Percentiles rank a stretch among this genome's conserved stretches.
Conservation (phyloP, 495 filamentous ascomycete species). For the Neurospora africana region DNA sequence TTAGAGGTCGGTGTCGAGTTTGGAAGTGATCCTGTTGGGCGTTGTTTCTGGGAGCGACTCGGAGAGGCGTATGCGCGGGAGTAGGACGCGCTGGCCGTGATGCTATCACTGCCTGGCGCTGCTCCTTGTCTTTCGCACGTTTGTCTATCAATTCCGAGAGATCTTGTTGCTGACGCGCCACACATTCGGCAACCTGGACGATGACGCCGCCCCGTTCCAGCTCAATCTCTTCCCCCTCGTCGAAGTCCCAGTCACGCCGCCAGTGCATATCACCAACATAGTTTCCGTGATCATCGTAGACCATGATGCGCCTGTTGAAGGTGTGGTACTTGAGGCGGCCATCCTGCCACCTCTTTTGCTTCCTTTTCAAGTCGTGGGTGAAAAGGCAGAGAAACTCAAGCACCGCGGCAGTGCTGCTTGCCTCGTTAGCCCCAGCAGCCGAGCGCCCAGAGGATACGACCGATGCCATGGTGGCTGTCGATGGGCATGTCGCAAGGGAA, state of each 20-base stretch:
- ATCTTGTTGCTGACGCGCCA: conserved; percentile 66
- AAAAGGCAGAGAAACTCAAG: conserved; percentile 76
- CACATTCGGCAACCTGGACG: conserved; percentile 66
- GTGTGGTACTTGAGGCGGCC: conserved; percentile 77
- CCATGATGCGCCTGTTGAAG: conserved; percentile 87
- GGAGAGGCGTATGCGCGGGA: conserved; percentile 7
- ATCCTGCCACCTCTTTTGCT: conserved; percentile 91
- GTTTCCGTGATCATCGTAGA: conserved; percentile 71
- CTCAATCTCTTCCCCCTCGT: conserved; percentile 69
- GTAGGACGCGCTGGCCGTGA: conserved; percentile 13
- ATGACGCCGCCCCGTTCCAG: conserved; percentile 64
- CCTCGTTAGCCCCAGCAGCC: background rate
- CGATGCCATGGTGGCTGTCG: conserved; percentile 9
- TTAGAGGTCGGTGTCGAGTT: conserved; percentile 32
- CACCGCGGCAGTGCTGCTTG: conserved; percentile 46
- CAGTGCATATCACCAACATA: conserved; percentile 80
- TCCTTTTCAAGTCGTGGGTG: conserved; percentile 71
- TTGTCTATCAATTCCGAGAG: conserved; percentile 62
- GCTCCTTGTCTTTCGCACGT: conserved; percentile 40
- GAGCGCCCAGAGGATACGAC: conserved; percentile 9
- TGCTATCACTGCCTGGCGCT: conserved; percentile 27
- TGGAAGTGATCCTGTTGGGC: conserved; percentile 19
- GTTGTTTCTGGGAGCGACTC: background rate
- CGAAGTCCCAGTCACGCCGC: conserved; percentile 52
- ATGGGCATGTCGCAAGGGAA: conserved; percentile 1